Evolutionary conservation across 2,329 filamentous ascomycete genomes (phyloP), one percentile per base, ranked within the genome.

Genomic region (Clonostachys rhizophaga): DNA sequence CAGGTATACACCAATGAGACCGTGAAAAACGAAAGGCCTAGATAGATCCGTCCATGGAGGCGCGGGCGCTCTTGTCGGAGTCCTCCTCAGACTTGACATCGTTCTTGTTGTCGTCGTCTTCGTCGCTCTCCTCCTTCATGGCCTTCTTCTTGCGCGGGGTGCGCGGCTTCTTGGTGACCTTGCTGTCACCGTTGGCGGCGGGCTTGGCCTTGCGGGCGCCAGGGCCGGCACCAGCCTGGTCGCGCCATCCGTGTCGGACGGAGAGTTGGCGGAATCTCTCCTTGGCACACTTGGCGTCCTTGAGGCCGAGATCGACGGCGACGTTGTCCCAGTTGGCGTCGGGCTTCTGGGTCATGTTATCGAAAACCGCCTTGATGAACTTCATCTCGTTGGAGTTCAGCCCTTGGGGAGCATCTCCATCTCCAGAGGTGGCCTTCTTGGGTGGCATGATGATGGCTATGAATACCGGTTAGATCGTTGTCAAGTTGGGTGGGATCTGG

Each of bases 221-320:
- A 12, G 20, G 24, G 9, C 45, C 24, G 51, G 8, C 36, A 20
- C 47, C 42, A 11, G 46, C 50, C 42, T 52, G 54, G 6, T 57
- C 59, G 37, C 63, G 61, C 70, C 69, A 72, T 46, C 60, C 62
- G 48, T 71, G 68, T 17, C 64, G 65, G 48, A 64, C 57, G 13
- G 64, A 64, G 56, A 72, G 66, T 46, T 67, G 60, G 8, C 66
- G 64, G 56, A 69, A 70, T 34, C 66, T 66, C 49, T 70, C 64
- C 45, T 66, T 68, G 49, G 69, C 69, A 48, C 67, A 70, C 43
- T 67, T 69, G 44, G 59, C 65, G 43, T 69, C 64, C 49, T 71
- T 70, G 46, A 72, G 62, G 5, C 59, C 60, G 13, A 69, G 51
- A 12, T 58, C 53, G 3, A 40, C 9, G 5, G 70, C 71, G 39